phyloP scores from a whole-genome alignment of 257 asterid genomes.

The Lantana camara region DNA sequence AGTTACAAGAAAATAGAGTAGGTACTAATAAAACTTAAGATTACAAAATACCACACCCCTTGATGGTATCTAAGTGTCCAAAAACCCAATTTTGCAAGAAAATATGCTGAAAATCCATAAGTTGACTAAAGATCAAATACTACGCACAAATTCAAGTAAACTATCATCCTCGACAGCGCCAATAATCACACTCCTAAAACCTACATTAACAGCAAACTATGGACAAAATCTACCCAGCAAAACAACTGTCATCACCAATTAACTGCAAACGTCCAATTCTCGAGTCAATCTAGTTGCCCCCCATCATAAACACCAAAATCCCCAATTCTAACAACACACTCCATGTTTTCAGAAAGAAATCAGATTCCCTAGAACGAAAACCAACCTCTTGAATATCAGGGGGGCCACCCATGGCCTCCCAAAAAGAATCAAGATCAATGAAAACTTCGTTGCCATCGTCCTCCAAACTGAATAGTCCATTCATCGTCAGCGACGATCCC shows the following conservation, averaged over 20 bases:
- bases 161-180: conserved; percentile 4
- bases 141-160: neutral
- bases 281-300: neutral
- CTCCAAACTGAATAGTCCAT: conserved; percentile 18
- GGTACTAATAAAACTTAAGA: too few species aligned
- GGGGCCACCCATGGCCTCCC: conserved; percentile 33
- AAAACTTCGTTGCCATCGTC: conserved; percentile 32
- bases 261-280: conserved; percentile 17
- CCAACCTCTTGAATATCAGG: conserved; percentile 33
- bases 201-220: conserved; percentile 2
- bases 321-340: neutral
- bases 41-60: neutral
- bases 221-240: neutral
- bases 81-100: neutral
- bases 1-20: neutral
- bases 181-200: neutral
- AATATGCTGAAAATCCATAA: neutral
- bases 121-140: conserved; percentile 8
- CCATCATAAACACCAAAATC: conserved; percentile 15
- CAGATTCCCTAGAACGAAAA: neutral
- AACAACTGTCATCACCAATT: conserved; percentile 16
- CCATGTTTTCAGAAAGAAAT: neutral
- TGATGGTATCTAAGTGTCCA: neutral
- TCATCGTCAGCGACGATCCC: conserved; percentile 33
- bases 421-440: conserved; percentile 46